Conservation (phyloP, 106 monocot genomes). For the Dioscorea dumetorum region DNA sequence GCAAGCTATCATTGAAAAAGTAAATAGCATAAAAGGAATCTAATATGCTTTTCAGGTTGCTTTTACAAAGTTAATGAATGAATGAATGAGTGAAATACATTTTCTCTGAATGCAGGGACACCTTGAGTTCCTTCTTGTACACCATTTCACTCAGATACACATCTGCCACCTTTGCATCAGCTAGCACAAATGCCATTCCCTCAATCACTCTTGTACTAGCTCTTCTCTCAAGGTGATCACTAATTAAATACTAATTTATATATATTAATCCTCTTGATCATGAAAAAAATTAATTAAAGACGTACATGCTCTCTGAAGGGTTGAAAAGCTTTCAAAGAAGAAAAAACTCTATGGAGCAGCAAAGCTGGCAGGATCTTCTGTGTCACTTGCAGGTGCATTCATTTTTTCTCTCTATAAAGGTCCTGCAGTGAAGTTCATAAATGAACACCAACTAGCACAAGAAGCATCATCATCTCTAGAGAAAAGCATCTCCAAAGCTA, state of each 20-base stretch:
- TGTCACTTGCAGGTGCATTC: not conserved
- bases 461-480: not conserved
- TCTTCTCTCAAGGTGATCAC: not conserved
- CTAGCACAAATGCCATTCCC: not conserved
- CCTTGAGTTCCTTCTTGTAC: not conserved
- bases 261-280: not conserved
- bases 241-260: not conserved
- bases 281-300: not conserved
- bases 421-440: not conserved
- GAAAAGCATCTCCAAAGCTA: not conserved
- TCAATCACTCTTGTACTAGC: not conserved
- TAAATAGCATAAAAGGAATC: too few species aligned
- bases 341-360: conserved; percentile 1
- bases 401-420: conserved; percentile 1
- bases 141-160: not conserved
- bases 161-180: conserved; percentile 5
- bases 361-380: not conserved
- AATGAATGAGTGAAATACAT: too few species aligned
- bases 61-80: too few species aligned
- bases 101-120: not conserved
- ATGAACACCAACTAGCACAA: not conserved
- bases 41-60: too few species aligned
- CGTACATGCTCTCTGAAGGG: not conserved
- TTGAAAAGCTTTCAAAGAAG: not conserved
- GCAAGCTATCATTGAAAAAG: too few species aligned